Conservation (phyloP, 129 eudicot species). For the Oenanthe sinensis region DNA sequence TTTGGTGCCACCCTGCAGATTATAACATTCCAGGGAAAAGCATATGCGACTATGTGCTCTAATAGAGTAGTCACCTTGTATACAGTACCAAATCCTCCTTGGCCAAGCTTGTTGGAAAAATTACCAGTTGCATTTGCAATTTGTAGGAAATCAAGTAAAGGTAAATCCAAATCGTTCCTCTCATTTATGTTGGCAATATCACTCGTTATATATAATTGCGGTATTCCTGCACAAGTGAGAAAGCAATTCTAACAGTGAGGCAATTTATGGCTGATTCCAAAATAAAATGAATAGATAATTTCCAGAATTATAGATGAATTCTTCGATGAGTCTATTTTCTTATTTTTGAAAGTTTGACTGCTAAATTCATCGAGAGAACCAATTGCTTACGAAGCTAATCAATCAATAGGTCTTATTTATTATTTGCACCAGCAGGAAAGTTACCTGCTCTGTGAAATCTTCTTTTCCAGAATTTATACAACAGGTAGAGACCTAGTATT, state of each 20-base stretch:
- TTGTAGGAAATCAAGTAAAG: background rate
- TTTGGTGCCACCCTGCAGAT: background rate
- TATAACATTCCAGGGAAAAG: background rate
- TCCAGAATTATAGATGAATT: background rate
- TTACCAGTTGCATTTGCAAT: background rate
- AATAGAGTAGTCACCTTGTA: background rate
- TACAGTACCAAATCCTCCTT: slow-evolving; percentile 2
- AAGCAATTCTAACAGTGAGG: background rate
- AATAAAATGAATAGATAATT: background rate
- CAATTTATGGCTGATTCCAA: background rate
- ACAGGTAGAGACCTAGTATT: slow-evolving; percentile 17
- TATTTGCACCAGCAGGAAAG: background rate
- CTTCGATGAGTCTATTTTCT: background rate
- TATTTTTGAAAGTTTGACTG: background rate
- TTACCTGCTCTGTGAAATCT: slow-evolving; percentile 19
- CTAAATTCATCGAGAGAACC: background rate
- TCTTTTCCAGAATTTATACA: slow-evolving; percentile 11
- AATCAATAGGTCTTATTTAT: background rate
- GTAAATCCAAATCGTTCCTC: slow-evolving; percentile 1
- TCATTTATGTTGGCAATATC: background rate
- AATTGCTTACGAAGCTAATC: too few species aligned
- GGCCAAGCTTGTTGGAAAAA: slow-evolving; percentile 3
- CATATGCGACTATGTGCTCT: background rate
- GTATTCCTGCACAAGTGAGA: slow-evolving; percentile 2
- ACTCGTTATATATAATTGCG: background rate